These are phyloP conservation scores for Phytophthora tentaculata DNA, from an alignment of 352 stramenopile genomes.

Conservation along the genomic window DNA sequence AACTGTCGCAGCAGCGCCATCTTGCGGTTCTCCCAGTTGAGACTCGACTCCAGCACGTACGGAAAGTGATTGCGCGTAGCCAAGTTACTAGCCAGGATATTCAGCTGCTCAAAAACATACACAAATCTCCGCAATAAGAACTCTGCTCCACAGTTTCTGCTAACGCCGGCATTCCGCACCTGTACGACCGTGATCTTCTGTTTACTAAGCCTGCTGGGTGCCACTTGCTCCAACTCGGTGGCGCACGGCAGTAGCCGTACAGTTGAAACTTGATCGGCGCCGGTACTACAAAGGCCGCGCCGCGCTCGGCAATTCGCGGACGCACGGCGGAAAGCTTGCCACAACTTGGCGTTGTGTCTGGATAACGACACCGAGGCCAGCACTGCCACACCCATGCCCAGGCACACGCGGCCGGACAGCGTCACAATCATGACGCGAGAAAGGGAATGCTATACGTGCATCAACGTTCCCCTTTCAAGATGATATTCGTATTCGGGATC, in stretches of 20 bases:
- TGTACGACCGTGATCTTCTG: conserved; percentile 83
- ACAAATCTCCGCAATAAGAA: conserved; percentile 6
- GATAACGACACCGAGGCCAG: conserved; percentile 74
- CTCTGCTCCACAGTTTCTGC: neutral
- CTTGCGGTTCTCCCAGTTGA: conserved; percentile 88
- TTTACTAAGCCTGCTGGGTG: conserved; percentile 40
- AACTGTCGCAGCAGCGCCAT: conserved; percentile 78
- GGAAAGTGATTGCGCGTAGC: conserved; percentile 86
- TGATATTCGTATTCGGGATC: neutral
- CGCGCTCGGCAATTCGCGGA: conserved; percentile 29
- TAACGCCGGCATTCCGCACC: conserved; percentile 28
- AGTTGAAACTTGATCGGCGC: conserved; percentile 6
- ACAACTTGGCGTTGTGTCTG: conserved; percentile 53
- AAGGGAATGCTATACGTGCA: conserved; percentile 9
- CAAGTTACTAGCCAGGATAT: conserved; percentile 88
- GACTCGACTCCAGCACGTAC: conserved; percentile 81
- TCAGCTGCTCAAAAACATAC: conserved; percentile 50
- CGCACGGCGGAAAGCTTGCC: conserved; percentile 51
- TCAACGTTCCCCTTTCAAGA: neutral
- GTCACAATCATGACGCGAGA: conserved; percentile 34
- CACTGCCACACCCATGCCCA: conserved; percentile 77
- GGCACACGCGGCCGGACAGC: conserved; percentile 48
- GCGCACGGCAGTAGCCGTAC: conserved; percentile 53
- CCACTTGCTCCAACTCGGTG: conserved; percentile 50
- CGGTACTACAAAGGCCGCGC: conserved; percentile 30